These are phyloP conservation scores for Pseudopyrenochaeta lycopersici DNA, from an alignment of 2,329 filamentous ascomycete genomes.

Conservation along the genomic window DNA sequence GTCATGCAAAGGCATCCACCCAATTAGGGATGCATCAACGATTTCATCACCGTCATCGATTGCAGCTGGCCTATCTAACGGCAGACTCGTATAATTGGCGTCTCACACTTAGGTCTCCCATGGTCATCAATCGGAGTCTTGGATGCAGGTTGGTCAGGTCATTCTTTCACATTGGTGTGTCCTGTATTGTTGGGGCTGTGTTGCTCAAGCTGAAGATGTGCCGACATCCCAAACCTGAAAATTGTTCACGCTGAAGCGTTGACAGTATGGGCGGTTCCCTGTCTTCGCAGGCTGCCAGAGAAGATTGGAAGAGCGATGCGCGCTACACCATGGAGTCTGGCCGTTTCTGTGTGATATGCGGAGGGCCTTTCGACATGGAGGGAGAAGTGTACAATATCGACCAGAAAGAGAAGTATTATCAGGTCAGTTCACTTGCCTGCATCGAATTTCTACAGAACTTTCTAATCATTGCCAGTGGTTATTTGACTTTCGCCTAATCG, in stretches of 20 bases:
- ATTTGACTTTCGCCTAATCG: slow-evolving; percentile 29
- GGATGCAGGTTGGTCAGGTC: background rate
- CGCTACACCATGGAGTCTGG: slow-evolving; percentile 29
- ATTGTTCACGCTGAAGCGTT: background rate
- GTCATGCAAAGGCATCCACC: background rate
- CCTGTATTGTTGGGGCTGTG: background rate
- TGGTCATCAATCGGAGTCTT: background rate
- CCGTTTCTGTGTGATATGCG: slow-evolving; percentile 37
- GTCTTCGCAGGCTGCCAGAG: slow-evolving; percentile 14
- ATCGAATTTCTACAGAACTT: background rate
- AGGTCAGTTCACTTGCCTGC: slow-evolving; percentile 15
- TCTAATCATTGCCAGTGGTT: slow-evolving; percentile 30
- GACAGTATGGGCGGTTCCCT: slow-evolving; percentile 5
- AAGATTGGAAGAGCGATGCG: slow-evolving; percentile 25
- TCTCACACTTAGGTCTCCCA: background rate
- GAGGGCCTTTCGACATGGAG: slow-evolving; percentile 35
- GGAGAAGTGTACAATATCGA: slow-evolving; percentile 31
- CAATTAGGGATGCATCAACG: background rate
- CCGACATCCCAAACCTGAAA: no score
- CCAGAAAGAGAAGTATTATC: slow-evolving; percentile 22
- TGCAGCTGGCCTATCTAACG: slow-evolving; percentile 3
- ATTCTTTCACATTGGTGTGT: background rate
- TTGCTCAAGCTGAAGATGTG: slow-evolving; percentile 1
- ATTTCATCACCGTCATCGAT: slow-evolving; percentile 16
- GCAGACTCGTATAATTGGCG: background rate